Base-by-base conservation (phyloP, 768 basidiomycete species). In the Calocera cornea region DNA sequence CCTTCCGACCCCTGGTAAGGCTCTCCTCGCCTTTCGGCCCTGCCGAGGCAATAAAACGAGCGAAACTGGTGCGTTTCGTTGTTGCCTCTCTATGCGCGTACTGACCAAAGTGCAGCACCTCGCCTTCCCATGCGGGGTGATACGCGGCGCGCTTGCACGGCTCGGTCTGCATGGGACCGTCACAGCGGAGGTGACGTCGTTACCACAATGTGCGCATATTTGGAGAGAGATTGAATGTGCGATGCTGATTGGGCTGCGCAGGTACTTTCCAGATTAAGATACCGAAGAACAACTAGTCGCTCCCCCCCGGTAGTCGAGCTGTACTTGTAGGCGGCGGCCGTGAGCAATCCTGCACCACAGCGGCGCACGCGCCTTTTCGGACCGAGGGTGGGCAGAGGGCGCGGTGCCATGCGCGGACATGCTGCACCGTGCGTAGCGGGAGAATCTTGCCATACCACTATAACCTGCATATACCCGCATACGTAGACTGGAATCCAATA, bases 231-330 rank as follows among this genome's bases (percentile, higher is more conserved):
- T 34, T 33, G 17, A 19, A 49, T 68, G 27, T 68, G 24, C 36
- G 44, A 64, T 34, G 41, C 64, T 34, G 50, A 12, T 14, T 33
- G 7, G 41, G 50, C 54, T 24, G 34, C 41, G 12, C 67, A 91
- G 89, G 90, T 80, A 89, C 88, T 60, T 90, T 91, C 75, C 89
- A 92, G 76, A 81, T 92, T 44, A 90, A 90, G 74, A 75, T 91
- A 31, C 88, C 87, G 0, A 90, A 89, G 76, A 83, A 27, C 12
- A 31, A 34, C 14, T 54, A 49, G 49, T 10, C 40, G 40, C 40
- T 41, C n/a, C n/a, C n/a, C n/a, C n/a, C n/a, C n/a, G n/a, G n/a
- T n/a, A n/a, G n/a, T n/a, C n/a, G n/a, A n/a, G n/a, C n/a, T n/a
- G n/a, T n/a, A n/a, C n/a, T n/a, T n/a, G n/a, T n/a, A n/a, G n/a